Conservation (phyloP, 2,329 filamentous ascomycete genomes). For the Lachnellula hyalina region DNA sequence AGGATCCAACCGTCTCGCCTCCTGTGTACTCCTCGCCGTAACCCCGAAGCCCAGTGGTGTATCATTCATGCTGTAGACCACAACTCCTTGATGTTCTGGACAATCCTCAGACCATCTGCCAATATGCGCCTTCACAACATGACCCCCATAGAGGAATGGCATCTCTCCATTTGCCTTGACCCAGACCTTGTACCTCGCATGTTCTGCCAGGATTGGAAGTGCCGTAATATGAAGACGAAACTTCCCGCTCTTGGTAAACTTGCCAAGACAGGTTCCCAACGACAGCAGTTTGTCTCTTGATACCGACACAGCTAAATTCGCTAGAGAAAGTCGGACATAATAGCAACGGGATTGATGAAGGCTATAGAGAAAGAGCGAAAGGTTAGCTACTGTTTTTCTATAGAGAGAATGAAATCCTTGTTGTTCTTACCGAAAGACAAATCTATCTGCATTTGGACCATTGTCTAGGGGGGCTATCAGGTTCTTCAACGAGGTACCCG, state of each 20-base stretch:
- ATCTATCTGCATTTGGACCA: conserved; percentile 65
- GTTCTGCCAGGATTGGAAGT: conserved; percentile 79
- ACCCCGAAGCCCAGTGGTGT: conserved; percentile 91
- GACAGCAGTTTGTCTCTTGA: conserved; percentile 77
- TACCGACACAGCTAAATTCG: conserved; percentile 85
- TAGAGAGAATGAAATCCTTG: no score
- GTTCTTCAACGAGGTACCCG: conserved; percentile 77
- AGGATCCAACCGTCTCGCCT: conserved; percentile 78
- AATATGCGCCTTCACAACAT: conserved; percentile 73
- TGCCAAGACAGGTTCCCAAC: conserved; percentile 82
- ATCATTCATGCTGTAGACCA: conserved; percentile 90
- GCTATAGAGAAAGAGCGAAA: neutral
- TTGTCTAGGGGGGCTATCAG: conserved; percentile 70
- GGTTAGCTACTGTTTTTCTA: no score
- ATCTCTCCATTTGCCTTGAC: conserved; percentile 94
- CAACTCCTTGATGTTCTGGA: conserved; percentile 85
- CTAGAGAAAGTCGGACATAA: conserved; percentile 84
- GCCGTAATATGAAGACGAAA: conserved; percentile 89
- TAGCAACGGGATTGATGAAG: conserved; percentile 80
- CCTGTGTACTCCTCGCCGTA: conserved; percentile 79
- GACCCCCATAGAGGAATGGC: conserved; percentile 93
- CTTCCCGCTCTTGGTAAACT: conserved; percentile 95
- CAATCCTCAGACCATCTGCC: conserved; percentile 86
- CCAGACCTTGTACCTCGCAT: conserved; percentile 96
- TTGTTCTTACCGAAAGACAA: conserved; percentile 62